A percentile compares a stretch with the other conserved stretches of the same genome.
These are phyloP conservation scores for Rhamnella rubrinervis DNA, from an alignment of 331 rosid genomes.

Conservation along the genomic window DNA sequence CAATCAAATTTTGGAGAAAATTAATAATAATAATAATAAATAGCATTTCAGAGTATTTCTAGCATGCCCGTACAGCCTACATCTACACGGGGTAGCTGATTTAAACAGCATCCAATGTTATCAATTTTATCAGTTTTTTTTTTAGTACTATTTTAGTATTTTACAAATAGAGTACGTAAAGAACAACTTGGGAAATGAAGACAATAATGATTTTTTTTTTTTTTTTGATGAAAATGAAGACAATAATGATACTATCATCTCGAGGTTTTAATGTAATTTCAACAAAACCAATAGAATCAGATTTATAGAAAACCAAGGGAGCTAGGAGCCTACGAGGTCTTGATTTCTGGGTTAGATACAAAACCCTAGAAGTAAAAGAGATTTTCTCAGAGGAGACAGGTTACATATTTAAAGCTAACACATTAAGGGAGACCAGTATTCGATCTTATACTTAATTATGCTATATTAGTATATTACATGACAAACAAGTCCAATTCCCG, in stretches of 20 bases:
- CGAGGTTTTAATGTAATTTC: constrained; percentile 1
- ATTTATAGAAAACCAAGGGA: too few relatives aligned
- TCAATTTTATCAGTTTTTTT: not conserved
- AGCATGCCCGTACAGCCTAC: constrained; percentile 24
- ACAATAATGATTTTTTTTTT: constrained; percentile 12
- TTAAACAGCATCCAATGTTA: constrained; percentile 64
- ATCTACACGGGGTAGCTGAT: constrained; percentile 24
- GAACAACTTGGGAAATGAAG: constrained; percentile 9
- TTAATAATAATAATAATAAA: too few relatives aligned
- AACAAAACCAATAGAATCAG: not conserved
- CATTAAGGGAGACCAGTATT: constrained; percentile 5
- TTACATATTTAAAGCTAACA: constrained; percentile 7
- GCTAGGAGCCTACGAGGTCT: not conserved
- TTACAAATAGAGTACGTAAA: not conserved
- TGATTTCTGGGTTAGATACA: constrained; percentile 2
- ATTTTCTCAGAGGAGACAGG: constrained; percentile 12
- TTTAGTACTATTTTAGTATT: not conserved
- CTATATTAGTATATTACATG: not conserved
- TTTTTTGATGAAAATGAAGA: too few relatives aligned
- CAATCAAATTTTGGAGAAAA: too few relatives aligned
- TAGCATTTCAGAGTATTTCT: not conserved
- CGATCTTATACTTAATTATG: constrained; percentile 9
- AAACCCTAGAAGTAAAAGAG: constrained; percentile 20
- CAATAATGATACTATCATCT: constrained; percentile 8
- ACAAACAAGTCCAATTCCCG: constrained; percentile 4